A percentile compares a stretch with the other conserved stretches of the same genome.
phyloP scores from a whole-genome alignment of 2,329 filamentous ascomycete species.

The Didymella exigua region DNA sequence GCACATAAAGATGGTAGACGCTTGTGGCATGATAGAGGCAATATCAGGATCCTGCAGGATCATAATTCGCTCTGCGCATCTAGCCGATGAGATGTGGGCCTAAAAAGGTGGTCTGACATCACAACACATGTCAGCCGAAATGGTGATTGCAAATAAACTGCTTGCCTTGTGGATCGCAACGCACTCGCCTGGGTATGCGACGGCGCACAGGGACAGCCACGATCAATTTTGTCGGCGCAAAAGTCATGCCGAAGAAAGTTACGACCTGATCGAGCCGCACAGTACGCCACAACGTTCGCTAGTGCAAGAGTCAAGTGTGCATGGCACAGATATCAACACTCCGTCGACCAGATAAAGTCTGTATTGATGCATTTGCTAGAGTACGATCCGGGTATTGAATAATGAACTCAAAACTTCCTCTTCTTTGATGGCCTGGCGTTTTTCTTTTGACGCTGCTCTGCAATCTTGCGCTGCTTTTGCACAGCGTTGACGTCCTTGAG shows the following conservation, averaged over 20 bases:
- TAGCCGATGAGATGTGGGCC: conserved; percentile 6
- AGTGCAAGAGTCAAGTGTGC: conserved; percentile 5
- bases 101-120: conserved; percentile 11
- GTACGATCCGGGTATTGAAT: conserved; percentile 19
- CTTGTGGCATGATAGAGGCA: conserved; percentile 14
- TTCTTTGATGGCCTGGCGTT: conserved; percentile 81
- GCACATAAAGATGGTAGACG: conserved; percentile 1
- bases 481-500: conserved; percentile 84
- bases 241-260: background rate
- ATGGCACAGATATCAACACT: conserved; percentile 1
- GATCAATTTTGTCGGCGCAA: conserved; percentile 1
- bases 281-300: conserved; percentile 14
- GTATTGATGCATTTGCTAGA: conserved; percentile 17
- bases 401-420: conserved; percentile 48
- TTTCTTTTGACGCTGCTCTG: conserved; percentile 81
- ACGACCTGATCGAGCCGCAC: background rate
- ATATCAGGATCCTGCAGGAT: conserved; percentile 14
- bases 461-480: conserved; percentile 76
- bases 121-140: background rate
- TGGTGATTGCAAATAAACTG: conserved; percentile 3
- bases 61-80: background rate
- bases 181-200: conserved; percentile 2
- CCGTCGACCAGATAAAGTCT: conserved; percentile 7
- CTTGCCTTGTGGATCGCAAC: conserved; percentile 4
- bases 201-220: conserved; percentile 2